Conservation (phyloP, 257 asterid species). For the Ocimum tenuiflorum region DNA sequence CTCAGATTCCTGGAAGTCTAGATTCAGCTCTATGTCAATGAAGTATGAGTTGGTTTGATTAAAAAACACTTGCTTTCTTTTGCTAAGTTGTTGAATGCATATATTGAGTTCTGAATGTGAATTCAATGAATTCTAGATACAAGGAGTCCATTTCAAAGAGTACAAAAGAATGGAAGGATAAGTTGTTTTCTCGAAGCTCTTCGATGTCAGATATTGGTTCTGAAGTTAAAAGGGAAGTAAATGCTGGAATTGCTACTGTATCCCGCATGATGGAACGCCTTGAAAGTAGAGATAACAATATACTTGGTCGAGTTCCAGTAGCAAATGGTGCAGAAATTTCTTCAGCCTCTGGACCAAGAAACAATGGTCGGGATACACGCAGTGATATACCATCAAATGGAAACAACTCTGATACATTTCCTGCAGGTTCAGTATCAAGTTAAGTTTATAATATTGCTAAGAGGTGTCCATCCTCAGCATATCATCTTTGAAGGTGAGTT, state of each 20-base stretch:
- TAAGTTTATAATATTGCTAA: constrained; percentile 20
- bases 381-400: constrained; percentile 26
- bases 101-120: constrained; percentile 3
- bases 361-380: constrained; percentile 26
- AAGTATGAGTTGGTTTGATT: constrained; percentile 41
- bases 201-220: constrained; percentile 74
- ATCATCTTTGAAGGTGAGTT: constrained; percentile 68
- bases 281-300: constrained; percentile 50
- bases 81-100: neutral
- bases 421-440: constrained; percentile 41
- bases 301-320: constrained; percentile 17
- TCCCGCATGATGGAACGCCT: constrained; percentile 90
- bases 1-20: constrained; percentile 77
- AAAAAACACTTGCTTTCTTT: neutral
- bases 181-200: constrained; percentile 69
- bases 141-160: constrained; percentile 78
- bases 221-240: constrained; percentile 68
- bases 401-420: constrained; percentile 34
- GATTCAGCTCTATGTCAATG: constrained; percentile 63
- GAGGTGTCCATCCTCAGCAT: constrained; percentile 43
- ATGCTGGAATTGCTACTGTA: constrained; percentile 75
- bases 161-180: constrained; percentile 86
- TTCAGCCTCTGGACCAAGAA: constrained; percentile 33
- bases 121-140: constrained; percentile 40
- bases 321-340: constrained; percentile 28